Conservation (phyloP, 2,329 filamentous ascomycete species). For the Cadophora gregata region DNA sequence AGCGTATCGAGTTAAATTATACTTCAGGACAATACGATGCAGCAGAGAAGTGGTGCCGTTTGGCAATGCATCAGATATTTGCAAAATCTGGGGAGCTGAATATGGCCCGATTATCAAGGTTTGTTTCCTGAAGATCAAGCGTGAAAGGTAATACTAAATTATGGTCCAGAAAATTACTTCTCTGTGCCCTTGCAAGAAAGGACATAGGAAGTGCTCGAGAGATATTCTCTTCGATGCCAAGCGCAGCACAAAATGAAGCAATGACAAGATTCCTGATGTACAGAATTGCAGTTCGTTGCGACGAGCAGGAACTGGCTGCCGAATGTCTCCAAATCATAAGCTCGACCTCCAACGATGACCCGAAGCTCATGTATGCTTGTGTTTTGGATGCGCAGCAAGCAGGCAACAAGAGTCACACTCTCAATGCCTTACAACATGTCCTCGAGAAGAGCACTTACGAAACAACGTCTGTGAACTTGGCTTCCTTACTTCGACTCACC, state of each 20-base stretch:
- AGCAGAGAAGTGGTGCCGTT: constrained; percentile 72
- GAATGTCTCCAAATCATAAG: constrained; percentile 68
- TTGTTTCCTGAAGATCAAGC: not conserved
- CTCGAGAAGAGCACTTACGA: constrained; percentile 60
- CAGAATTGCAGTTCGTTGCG: constrained; percentile 67
- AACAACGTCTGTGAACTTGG: constrained; percentile 59
- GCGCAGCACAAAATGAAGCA: constrained; percentile 61
- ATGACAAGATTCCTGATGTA: constrained; percentile 78
- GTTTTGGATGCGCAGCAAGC: constrained; percentile 75
- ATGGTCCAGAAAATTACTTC: constrained; percentile 68
- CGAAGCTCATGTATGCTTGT: constrained; percentile 78
- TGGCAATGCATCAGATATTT: constrained; percentile 73
- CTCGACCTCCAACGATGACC: constrained; percentile 56
- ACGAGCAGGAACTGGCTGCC: constrained; percentile 62
- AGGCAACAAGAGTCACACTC: constrained; percentile 65
- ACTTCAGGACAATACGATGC: constrained; percentile 56
- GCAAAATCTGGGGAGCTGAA: constrained; percentile 68
- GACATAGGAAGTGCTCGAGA: constrained; percentile 60
- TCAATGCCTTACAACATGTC: constrained; percentile 64
- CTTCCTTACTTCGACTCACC: constrained; percentile 67
- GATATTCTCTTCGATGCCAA: constrained; percentile 64
- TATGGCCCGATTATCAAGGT: constrained; percentile 72
- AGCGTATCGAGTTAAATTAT: constrained; percentile 68
- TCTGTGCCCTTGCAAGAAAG: constrained; percentile 68
- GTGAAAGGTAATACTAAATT: not conserved